Evolutionary conservation across 2,329 filamentous ascomycete genomes (phyloP), one percentile per base, ranked within the genome.

Genomic region (Aspergillus brasiliensis): DNA sequence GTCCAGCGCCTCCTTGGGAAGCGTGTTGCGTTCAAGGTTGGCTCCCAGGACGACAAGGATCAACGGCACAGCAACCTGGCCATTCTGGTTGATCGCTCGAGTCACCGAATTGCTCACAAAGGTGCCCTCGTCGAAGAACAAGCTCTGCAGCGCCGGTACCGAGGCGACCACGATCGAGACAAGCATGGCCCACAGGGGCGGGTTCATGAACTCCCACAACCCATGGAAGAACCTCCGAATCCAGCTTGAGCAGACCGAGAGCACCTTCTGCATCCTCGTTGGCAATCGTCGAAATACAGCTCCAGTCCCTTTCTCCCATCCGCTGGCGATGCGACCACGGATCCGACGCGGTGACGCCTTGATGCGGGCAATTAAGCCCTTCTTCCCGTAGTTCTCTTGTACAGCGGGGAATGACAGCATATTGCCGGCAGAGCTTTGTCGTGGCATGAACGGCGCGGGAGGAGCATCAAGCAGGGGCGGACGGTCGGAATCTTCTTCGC

Each of bases 181-280:
- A 34, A 98, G 81, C 95, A 99, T 98, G 28, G 95, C 93, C 92
- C 93, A 98, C 25, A 99, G 87, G 0, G 95, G 95, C 44, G 95
- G 94, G 77, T 98, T 98, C 94, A 99, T 98, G 75, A 97, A 97
- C 51, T 91, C 90, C 90, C 91, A 95, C 11, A 93, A 74, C 55
- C 92, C 92, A 51, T 78, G 78, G 66, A 85, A 77, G 67, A 91
- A 88, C 63, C 74, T 84, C 75, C 67, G 68, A 28, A 79, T 56
- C 44, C 74, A 77, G 31, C 70, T 74, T 47, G 74, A 78, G 17
- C 79, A 63, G 23, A 74, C 78, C 8, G 79, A 75, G 3, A 88
- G 69, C 6, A 72, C 65, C 53, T 77, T 82, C 67, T 88, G 86
- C 0, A 85, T 61, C 17, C 81, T 77, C 4, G 68, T 64, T 3